Conservation (phyloP, 129 eudicot species). For the Logfia minima region DNA sequence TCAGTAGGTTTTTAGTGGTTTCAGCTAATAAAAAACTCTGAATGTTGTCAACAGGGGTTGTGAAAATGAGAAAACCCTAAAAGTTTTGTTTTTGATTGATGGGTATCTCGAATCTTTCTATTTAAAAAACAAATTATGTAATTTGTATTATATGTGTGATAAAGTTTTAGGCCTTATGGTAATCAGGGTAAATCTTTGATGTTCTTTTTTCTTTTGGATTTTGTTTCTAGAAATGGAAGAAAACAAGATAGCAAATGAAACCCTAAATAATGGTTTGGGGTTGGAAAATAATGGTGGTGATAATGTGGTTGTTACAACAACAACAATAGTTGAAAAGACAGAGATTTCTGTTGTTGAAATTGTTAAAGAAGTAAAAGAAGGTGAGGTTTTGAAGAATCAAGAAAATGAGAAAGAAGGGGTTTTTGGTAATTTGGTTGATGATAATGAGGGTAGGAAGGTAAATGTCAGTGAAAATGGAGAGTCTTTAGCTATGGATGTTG, state of each 20-base stretch:
- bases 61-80: constrained; percentile 28
- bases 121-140: background rate
- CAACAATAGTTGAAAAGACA: constrained; percentile 4
- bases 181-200: background rate
- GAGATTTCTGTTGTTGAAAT: constrained; percentile 14
- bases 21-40: background rate
- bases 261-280: constrained; percentile 18
- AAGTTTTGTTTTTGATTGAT: constrained; percentile 22
- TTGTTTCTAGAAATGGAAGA: constrained; percentile 42
- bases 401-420: constrained; percentile 9
- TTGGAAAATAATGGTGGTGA: background rate
- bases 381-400: constrained; percentile 2
- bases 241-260: constrained; percentile 14
- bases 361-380: constrained; percentile 7
- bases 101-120: background rate
- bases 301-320: constrained; percentile 10
- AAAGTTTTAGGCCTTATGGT: background rate
- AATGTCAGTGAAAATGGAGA: constrained; percentile 9
- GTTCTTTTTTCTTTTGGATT: background rate
- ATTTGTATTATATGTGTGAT: background rate
- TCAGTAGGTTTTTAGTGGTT: background rate
- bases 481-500: constrained; percentile 18
- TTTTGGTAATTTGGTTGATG: constrained; percentile 16
- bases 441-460: constrained; percentile 17
- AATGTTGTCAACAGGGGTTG: constrained; percentile 23